Percentiles rank a stretch among this genome's conserved stretches.
phyloP scores from a whole-genome alignment of 495 filamentous ascomycete species.

The Penicillium longicatenatum region DNA sequence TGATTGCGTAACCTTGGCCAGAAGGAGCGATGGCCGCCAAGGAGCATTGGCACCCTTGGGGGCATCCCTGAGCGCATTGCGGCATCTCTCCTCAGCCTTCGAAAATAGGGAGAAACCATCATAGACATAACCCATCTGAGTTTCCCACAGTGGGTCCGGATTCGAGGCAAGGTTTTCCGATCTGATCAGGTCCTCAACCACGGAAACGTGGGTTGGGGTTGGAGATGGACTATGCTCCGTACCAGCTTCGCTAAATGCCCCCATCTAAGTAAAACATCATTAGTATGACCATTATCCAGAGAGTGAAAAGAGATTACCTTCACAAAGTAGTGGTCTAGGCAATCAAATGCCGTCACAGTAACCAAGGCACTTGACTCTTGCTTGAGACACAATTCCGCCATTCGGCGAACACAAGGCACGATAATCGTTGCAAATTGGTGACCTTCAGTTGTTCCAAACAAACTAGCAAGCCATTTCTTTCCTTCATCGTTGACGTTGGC shows the following conservation, averaged over 20 bases:
- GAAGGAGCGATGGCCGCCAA: conserved; percentile 6
- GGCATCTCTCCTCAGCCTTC: conserved; percentile 8
- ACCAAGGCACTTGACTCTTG: neutral
- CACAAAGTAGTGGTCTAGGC: neutral
- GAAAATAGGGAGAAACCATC: neutral
- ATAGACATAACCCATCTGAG: conserved; percentile 10
- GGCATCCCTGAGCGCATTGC: neutral
- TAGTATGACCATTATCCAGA: neutral
- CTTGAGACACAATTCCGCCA: conserved; percentile 8
- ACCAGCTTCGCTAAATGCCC: neutral
- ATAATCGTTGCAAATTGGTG: neutral
- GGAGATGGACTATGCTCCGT: neutral
- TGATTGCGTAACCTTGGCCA: conserved; percentile 4
- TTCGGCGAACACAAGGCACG: neutral
- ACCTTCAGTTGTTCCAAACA: neutral
- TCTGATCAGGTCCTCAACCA: neutral
- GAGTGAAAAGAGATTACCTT: neutral
- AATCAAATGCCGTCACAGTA: neutral
- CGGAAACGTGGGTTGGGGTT: neutral
- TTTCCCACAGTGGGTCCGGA: conserved; percentile 4
- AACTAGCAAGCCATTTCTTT: neutral
- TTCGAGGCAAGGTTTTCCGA: neutral
- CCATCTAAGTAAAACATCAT: neutral
- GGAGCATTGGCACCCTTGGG: neutral
- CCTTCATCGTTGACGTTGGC: neutral